phyloP scores from a whole-genome alignment of 2,329 filamentous ascomycete species.

The Fusarium bulbicola region DNA sequence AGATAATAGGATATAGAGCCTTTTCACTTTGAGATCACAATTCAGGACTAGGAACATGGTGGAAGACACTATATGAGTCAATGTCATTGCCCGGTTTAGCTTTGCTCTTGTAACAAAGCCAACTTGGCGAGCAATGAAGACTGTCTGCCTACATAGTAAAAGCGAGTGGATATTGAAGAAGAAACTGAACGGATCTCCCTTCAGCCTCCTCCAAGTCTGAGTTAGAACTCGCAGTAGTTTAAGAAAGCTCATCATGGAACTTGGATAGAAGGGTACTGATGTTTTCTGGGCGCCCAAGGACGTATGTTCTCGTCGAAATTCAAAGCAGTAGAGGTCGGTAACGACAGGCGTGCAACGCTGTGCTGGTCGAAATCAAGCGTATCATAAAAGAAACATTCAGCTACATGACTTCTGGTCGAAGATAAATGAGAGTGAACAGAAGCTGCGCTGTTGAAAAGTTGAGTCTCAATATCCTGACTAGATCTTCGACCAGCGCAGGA shows the following conservation, averaged over 20 bases:
- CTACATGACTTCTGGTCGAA: neutral
- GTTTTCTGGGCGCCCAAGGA: neutral
- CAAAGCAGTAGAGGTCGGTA: constrained; percentile 6
- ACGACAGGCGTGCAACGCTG: constrained; percentile 18
- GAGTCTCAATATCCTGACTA: neutral
- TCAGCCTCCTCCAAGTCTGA: neutral
- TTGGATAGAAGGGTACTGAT: neutral
- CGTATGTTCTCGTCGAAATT: neutral
- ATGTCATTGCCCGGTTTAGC: neutral
- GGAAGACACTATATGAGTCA: neutral
- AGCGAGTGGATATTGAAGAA: neutral
- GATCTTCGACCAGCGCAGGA: constrained; percentile 41
- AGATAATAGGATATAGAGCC: neutral
- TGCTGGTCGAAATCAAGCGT: neutral
- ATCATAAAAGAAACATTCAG: neutral
- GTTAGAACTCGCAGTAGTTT: neutral
- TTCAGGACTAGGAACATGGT: neutral
- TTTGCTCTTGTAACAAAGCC: neutral
- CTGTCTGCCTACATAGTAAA: neutral
- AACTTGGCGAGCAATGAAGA: neutral
- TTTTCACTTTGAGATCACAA: neutral
- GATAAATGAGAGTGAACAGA: constrained; percentile 5
- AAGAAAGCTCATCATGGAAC: neutral
- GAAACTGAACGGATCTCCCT: neutral
- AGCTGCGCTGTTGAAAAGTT: neutral